Percentiles rank a stretch among this genome's conserved stretches.
Evolutionary conservation across 164 flowering plant species (phyloP).

Genomic region (Saururus chinensis): DNA sequence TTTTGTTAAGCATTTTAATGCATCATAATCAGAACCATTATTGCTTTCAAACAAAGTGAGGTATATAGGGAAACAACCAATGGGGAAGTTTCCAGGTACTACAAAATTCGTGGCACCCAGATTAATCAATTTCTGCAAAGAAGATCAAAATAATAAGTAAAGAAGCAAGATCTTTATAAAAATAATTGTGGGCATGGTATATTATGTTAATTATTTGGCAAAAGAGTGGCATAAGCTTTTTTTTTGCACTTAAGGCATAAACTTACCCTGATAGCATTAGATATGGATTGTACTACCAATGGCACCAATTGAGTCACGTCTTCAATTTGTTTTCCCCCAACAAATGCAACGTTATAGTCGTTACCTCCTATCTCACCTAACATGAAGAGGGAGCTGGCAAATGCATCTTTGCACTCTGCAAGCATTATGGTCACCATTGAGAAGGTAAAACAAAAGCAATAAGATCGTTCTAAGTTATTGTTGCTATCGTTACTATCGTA

Average conservation of each 20-base stretch:
- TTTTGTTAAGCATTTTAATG: constrained; percentile 7
- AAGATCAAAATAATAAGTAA: too few relatives aligned
- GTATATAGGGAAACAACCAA: constrained; percentile 10
- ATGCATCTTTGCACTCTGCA: not conserved
- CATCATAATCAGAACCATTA: constrained; percentile 1
- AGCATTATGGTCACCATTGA: too few relatives aligned
- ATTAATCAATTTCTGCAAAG: constrained; percentile 1
- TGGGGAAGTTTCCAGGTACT: constrained; percentile 8
- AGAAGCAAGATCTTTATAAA: too few relatives aligned
- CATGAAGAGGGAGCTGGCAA: not conserved
- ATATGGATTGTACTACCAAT: not conserved
- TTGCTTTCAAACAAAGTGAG: not conserved
- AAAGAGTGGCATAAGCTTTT: too few relatives aligned
- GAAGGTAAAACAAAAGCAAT: too few relatives aligned
- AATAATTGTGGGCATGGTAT: too few relatives aligned
- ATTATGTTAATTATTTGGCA: too few relatives aligned
- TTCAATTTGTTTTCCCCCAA: not conserved
- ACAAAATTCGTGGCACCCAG: constrained; percentile 4
- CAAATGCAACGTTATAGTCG: not conserved
- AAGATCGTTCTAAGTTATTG: too few relatives aligned
- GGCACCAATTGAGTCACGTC: not conserved
- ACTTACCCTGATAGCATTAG: not conserved
- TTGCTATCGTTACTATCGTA: too few relatives aligned
- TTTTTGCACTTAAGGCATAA: too few relatives aligned
- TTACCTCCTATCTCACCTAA: not conserved